These are phyloP conservation scores for Aspergillus glaucus DNA, from an alignment of 2,329 filamentous ascomycete genomes.

Conservation along the genomic window DNA sequence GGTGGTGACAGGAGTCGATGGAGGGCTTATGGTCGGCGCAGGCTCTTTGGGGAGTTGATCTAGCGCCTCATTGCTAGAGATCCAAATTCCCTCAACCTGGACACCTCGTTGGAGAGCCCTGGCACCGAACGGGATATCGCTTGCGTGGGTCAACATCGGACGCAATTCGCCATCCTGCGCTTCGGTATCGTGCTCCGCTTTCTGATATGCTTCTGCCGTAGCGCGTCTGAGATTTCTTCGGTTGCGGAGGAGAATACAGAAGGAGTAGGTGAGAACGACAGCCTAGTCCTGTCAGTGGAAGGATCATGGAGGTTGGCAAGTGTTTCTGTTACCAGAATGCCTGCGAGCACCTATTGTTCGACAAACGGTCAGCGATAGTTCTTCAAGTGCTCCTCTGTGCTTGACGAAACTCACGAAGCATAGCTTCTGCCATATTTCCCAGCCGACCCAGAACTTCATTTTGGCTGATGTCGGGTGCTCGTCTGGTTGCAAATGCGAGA, in stretches of 20 bases:
- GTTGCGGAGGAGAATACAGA: constrained; percentile 54
- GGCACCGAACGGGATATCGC: constrained; percentile 77
- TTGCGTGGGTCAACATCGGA: constrained; percentile 46
- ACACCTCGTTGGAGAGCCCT: constrained; percentile 77
- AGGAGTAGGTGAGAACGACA: constrained; percentile 61
- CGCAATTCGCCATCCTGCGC: constrained; percentile 47
- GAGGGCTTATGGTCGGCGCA: not conserved
- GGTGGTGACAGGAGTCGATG: constrained; percentile 8
- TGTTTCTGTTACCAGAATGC: constrained; percentile 52
- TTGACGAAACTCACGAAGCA: constrained; percentile 62
- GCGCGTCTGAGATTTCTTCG: constrained; percentile 58
- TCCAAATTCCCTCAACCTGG: constrained; percentile 79
- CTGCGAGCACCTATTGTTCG: constrained; percentile 60
- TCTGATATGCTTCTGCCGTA: constrained; percentile 61
- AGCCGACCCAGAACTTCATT: constrained; percentile 57
- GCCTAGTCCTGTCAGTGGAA: constrained; percentile 38
- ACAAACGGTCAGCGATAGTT: constrained; percentile 10
- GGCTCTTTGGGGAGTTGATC: constrained; percentile 16
- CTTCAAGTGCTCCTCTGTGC: not conserved
- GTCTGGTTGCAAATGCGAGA: not conserved
- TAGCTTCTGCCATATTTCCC: constrained; percentile 85
- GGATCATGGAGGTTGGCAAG: not conserved
- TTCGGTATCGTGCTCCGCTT: constrained; percentile 40
- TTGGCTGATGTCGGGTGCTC: constrained; percentile 3
- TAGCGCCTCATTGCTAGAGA: constrained; percentile 47